Evolutionary conservation across 78 protist species (phyloP).

Genomic region (Bigelowiella natans): DNA sequence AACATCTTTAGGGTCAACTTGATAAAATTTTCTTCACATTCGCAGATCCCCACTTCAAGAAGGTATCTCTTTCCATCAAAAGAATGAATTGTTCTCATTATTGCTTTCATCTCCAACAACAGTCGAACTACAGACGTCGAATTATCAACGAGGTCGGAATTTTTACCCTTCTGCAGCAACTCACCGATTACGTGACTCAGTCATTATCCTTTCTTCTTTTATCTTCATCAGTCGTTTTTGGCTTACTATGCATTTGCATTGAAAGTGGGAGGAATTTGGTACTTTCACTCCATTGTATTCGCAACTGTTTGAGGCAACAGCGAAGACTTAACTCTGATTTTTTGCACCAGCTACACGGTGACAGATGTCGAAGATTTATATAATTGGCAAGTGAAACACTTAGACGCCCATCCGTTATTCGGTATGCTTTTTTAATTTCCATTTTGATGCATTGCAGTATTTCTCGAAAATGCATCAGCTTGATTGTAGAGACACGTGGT

Average conservation of each 20-base stretch:
- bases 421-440: neutral
- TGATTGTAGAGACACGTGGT: neutral
- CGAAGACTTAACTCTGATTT: too few relatives aligned
- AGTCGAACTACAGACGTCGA: neutral
- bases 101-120: neutral
- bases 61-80: neutral
- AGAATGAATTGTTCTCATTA: neutral
- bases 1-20: neutral
- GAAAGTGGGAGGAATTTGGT: neutral
- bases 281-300: too few relatives aligned
- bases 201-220: too few relatives aligned
- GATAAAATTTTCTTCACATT: neutral
- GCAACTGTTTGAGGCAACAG: too few relatives aligned
- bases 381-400: neutral
- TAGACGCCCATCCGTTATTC: neutral
- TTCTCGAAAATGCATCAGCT: neutral
- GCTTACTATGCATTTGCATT: neutral
- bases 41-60: neutral
- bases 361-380: neutral
- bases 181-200: too few relatives aligned
- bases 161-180: too few relatives aligned
- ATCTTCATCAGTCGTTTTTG: neutral
- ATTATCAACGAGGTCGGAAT: neutral
- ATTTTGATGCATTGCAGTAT: neutral
- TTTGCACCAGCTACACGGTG: neutral